These are phyloP conservation scores for Paecilomyces sp. DNA, from an alignment of 2,329 filamentous ascomycete genomes.

Conservation along the genomic window DNA sequence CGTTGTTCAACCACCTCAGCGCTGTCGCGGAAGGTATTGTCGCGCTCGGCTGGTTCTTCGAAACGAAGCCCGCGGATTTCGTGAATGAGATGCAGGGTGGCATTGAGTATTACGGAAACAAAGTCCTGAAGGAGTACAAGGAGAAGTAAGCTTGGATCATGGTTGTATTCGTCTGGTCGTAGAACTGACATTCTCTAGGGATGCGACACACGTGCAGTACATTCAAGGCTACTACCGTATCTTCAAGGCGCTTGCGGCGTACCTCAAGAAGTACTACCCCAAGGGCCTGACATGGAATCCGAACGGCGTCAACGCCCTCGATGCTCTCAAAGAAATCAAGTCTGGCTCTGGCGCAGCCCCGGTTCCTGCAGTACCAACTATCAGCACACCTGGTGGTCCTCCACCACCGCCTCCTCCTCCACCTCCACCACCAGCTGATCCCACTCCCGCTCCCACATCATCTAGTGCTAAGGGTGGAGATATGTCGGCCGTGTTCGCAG, in stretches of 20 bases:
- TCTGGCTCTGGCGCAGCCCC: conserved; percentile 23
- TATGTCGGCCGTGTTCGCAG: conserved; percentile 81
- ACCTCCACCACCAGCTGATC: conserved; percentile 43
- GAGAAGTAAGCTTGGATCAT: conserved; percentile 50
- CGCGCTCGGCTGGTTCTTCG: conserved; percentile 84
- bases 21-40: conserved; percentile 86
- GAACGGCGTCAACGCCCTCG: conserved; percentile 63
- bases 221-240: conserved; percentile 87
- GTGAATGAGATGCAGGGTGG: conserved; percentile 76
- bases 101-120: conserved; percentile 90
- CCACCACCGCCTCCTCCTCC: conserved; percentile 29
- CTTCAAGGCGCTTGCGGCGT: conserved; percentile 75
- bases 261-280: conserved; percentile 75
- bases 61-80: conserved; percentile 75
- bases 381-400: conserved; percentile 43
- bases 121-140: conserved; percentile 85
- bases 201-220: conserved; percentile 76
- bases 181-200: conserved; percentile 43
- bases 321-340: conserved; percentile 57
- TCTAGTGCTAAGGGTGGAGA: conserved; percentile 49
- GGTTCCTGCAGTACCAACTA: conserved; percentile 26
- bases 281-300: conserved; percentile 79
- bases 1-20: conserved; percentile 73
- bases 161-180: not conserved
- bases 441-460: conserved; percentile 44